These are phyloP conservation scores for Sicyos edulis DNA, from an alignment of 306 rosid genomes.

Conservation along the genomic window DNA sequence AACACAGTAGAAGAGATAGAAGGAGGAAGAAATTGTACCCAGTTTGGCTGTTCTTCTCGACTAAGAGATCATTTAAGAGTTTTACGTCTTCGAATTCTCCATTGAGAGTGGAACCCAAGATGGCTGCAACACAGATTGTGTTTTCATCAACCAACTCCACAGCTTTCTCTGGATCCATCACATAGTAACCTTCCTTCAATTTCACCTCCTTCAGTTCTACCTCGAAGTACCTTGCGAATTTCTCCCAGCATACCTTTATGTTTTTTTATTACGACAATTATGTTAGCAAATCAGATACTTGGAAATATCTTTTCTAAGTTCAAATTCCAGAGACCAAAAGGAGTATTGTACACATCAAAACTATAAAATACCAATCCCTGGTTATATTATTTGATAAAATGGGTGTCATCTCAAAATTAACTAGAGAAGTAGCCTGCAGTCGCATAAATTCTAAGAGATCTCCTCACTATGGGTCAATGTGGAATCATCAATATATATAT, in stretches of 20 bases:
- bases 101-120: slow-evolving; percentile 82
- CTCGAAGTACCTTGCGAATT: slow-evolving; percentile 93
- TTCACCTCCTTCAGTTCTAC: slow-evolving; percentile 91
- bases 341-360: no score
- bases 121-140: slow-evolving; percentile 93
- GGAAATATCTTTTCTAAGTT: neutral
- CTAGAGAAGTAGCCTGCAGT: no score
- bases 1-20: neutral
- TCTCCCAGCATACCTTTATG: slow-evolving; percentile 91
- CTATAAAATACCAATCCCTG: no score
- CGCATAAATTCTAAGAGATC: no score
- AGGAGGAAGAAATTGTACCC: slow-evolving; percentile 40
- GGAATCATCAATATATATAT: no score
- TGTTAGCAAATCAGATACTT: neutral
- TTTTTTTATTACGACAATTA: neutral
- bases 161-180: slow-evolving; percentile 79
- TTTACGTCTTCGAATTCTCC: slow-evolving; percentile 98
- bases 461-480: no score
- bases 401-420: no score
- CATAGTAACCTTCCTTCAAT: slow-evolving; percentile 58
- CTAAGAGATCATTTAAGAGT: slow-evolving; percentile 61
- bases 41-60: slow-evolving; percentile 63
- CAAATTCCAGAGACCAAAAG: no score
- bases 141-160: slow-evolving; percentile 89
- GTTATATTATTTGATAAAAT: no score